These are phyloP conservation scores for Boletus reticuloceps DNA, from an alignment of 768 basidiomycete genomes.

Conservation along the genomic window DNA sequence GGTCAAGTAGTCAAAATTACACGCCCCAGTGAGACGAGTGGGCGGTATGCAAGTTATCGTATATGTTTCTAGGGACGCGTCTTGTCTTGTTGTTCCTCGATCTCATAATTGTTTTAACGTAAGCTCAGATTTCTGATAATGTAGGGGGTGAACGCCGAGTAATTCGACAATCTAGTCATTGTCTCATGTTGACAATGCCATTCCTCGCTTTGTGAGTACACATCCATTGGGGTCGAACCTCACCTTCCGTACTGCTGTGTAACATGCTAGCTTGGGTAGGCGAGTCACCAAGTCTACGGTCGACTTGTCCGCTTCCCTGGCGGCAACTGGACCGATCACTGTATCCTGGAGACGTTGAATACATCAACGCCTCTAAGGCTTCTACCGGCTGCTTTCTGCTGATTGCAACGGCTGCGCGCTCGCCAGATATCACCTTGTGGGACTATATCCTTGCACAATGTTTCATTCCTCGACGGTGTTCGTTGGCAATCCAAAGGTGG, in stretches of 20 bases:
- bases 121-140: conserved; percentile 11
- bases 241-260: neutral
- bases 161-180: neutral
- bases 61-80: conserved; percentile 66
- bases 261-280: neutral
- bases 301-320: neutral
- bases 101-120: conserved; percentile 1
- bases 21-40: conserved; percentile 93
- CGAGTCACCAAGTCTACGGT: neutral
- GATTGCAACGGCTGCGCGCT: neutral
- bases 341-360: neutral
- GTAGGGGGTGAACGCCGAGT: conserved; percentile 11
- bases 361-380: neutral
- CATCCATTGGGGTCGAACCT: neutral
- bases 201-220: neutral
- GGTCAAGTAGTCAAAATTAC: conserved; percentile 99
- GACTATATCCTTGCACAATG: neutral
- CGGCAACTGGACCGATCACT: neutral
- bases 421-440: too few relatives aligned
- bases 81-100: neutral
- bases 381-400: neutral
- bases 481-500: neutral
- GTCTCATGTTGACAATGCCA: neutral
- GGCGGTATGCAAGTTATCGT: conserved; percentile 89
- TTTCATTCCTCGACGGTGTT: neutral